Evolutionary conservation across 768 basidiomycete genomes (phyloP), one percentile per base, ranked within the genome.

Genomic region (Collybia sordida): DNA sequence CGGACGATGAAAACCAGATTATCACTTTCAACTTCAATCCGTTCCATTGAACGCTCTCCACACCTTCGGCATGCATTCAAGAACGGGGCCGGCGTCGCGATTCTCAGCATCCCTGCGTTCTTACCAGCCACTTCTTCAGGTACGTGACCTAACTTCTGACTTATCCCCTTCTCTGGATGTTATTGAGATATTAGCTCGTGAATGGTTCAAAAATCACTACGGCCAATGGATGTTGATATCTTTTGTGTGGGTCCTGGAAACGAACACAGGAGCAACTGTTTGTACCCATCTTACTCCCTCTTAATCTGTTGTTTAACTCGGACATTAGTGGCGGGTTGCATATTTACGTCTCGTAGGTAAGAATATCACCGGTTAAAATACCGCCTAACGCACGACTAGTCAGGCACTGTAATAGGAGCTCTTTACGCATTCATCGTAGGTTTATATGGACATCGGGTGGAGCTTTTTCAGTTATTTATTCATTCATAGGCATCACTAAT

Each of bases 201-300:
- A 53, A 24, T 78, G 75, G 74, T 80, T 72, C 54, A 46, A 45
- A 11, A 47, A 36, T 11, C 63, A 61, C 22, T 71, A 70, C 41
- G 75, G 74, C 14, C 78, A 78, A 49, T 79, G 78, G 78, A 74
- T 78, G 71, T 62, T 74, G 7, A 72, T 78, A 51, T 75, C 71
- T 22, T 77, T 76, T 57, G 61, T 79, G 1, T 79, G 76, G 75
- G 76, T 80, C 4, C 62, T 79, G 25, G 76, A 78, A 55, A 77
- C 76, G 6, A 80, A 74, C 51, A 76, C 73, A 0, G 78, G 77
- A n/a, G 77, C 78, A 35, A 79, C 77, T 6, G 65, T 65, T 23
- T 44, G 62, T 39, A 17, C 15, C 35, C n/a, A 6, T 18, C 24
- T 19, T 37, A 6, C 34, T 45, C 23, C 9, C n/a, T 21, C 23